These are phyloP conservation scores for Amaranthus tricolor DNA, from an alignment of 179 eudicot species.

Conservation along the genomic window DNA sequence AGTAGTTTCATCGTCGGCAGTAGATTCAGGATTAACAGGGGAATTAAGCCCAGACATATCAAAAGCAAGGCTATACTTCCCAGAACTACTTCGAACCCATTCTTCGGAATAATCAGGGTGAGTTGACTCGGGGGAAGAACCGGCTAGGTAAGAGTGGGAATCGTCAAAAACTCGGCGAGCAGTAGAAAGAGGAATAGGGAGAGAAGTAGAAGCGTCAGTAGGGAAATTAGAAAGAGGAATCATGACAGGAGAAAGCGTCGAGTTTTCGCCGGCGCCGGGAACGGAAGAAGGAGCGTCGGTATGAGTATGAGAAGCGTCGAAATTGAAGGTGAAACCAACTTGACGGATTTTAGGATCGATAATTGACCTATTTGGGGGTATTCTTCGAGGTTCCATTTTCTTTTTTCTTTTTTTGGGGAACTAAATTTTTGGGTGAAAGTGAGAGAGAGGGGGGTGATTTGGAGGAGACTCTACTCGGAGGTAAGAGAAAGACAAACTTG, in stretches of 20 bases:
- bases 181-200: constrained; percentile 21
- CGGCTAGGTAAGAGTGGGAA: constrained; percentile 42
- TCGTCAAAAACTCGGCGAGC: constrained; percentile 37
- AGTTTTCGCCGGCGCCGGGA: background rate
- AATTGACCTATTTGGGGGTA: constrained; percentile 32
- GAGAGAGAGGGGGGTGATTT: background rate
- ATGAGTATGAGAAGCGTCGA: constrained; percentile 33
- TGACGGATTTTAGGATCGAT: constrained; percentile 81
- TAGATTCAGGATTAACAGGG: constrained; percentile 24
- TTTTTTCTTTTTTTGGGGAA: background rate
- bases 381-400: constrained; percentile 58
- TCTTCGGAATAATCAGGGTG: constrained; percentile 42
- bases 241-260: constrained; percentile 75
- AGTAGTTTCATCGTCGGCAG: constrained; percentile 20
- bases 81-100: constrained; percentile 37
- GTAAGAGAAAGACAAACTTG: background rate
- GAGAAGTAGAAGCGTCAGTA: constrained; percentile 31
- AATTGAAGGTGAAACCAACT: constrained; percentile 56
- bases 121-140: constrained; percentile 21
- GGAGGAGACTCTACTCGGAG: background rate
- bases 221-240: constrained; percentile 45
- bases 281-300: constrained; percentile 28
- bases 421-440: background rate
- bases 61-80: constrained; percentile 50
- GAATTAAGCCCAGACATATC: constrained; percentile 46